Evolutionary conservation across 2,329 filamentous ascomycete species (phyloP).

Genomic region (Phoma sp.): DNA sequence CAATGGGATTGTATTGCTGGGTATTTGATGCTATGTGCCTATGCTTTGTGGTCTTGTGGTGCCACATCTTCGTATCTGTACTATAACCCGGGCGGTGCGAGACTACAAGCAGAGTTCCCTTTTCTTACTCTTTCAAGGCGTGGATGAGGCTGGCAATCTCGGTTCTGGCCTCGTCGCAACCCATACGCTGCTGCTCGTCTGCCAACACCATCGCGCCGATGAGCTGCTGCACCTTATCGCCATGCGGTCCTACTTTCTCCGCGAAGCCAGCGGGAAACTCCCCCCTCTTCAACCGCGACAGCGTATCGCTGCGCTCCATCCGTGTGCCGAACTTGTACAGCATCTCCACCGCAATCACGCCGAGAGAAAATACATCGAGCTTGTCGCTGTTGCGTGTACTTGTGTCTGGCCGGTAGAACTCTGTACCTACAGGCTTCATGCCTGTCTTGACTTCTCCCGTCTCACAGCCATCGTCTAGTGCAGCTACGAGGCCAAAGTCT

Average conservation of each 20-base stretch:
- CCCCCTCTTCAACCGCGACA: slow-evolving; percentile 43
- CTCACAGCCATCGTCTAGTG: slow-evolving; percentile 51
- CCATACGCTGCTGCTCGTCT: slow-evolving; percentile 37
- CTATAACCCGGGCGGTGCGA: no score
- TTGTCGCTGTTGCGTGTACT: slow-evolving; percentile 52
- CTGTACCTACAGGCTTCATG: slow-evolving; percentile 62
- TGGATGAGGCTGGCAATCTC: slow-evolving; percentile 29
- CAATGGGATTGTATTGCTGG: no score
- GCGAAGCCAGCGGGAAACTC: slow-evolving; percentile 39
- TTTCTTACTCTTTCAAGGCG: no score
- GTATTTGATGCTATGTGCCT: no score
- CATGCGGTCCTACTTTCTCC: slow-evolving; percentile 24
- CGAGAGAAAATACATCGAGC: slow-evolving; percentile 66
- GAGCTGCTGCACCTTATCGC: slow-evolving; percentile 30
- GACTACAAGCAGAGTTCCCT: no score
- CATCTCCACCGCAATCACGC: slow-evolving; percentile 68
- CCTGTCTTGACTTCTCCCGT: slow-evolving; percentile 20
- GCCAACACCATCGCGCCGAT: slow-evolving; percentile 41
- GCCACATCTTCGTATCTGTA: no score
- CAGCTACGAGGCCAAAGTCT: slow-evolving; percentile 70
- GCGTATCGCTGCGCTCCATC: slow-evolving; percentile 49
- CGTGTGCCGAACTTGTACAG: slow-evolving; percentile 57
- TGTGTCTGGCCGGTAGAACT: slow-evolving; percentile 63
- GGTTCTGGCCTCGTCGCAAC: slow-evolving; percentile 38
- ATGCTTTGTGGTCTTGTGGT: no score